Conservation (phyloP, 2,329 filamentous ascomycete species). For the Scorias spongiosa region DNA sequence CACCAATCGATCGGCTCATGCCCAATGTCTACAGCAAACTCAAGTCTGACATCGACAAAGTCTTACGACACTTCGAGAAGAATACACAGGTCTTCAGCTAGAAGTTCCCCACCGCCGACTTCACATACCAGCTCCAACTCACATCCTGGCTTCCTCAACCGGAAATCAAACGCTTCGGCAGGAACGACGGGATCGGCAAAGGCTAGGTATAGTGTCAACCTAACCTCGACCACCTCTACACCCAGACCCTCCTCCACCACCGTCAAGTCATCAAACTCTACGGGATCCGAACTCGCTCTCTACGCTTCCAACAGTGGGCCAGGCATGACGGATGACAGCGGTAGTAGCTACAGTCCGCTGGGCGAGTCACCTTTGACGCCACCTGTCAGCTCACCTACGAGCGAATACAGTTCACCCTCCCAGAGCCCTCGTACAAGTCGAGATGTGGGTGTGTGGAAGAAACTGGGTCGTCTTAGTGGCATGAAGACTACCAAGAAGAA, state of each 20-base stretch:
- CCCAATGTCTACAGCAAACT: constrained; percentile 25
- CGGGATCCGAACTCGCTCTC: constrained; percentile 7
- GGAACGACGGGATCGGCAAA: constrained; percentile 17
- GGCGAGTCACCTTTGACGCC: constrained; percentile 52
- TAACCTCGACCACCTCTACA: constrained; percentile 17
- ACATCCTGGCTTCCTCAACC: constrained; percentile 8
- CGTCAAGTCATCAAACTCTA: constrained; percentile 3
- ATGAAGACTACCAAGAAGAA: constrained; percentile 22
- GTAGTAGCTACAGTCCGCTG: constrained; percentile 38
- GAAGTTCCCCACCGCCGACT: constrained; percentile 17
- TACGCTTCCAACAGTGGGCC: constrained; percentile 28
- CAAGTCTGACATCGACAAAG: constrained; percentile 22
- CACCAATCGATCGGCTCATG: constrained; percentile 24
- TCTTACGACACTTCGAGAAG: constrained; percentile 8
- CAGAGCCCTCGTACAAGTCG: constrained; percentile 14
- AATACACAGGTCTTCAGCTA: constrained; percentile 11
- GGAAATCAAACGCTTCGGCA: constrained; percentile 20
- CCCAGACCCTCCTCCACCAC: neutral
- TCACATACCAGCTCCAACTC: constrained; percentile 15
- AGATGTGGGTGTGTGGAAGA: constrained; percentile 24
- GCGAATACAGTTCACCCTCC: constrained; percentile 8
- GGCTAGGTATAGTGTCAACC: constrained; percentile 19
- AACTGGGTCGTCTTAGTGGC: constrained; percentile 21
- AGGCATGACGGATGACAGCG: constrained; percentile 49
- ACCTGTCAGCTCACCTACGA: constrained; percentile 52